phyloP scores from a whole-genome alignment of 805 yeast species.

The Blastobotrys americana region DNA sequence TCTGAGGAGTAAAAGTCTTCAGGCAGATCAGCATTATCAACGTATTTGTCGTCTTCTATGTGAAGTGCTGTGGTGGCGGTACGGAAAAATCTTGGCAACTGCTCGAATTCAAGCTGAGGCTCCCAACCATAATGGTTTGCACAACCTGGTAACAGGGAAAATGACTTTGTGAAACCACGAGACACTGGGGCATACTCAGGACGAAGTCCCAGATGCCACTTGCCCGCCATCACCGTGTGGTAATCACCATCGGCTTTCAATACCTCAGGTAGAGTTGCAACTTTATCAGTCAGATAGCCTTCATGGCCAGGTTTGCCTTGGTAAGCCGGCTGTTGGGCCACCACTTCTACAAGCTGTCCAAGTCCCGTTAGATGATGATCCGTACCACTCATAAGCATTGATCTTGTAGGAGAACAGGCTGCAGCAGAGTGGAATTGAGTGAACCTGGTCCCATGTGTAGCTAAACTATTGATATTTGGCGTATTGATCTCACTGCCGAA shows the following conservation, averaged over 20 bases:
- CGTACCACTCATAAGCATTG: constrained; percentile 54
- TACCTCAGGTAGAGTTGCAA: constrained; percentile 48
- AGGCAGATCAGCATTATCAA: constrained; percentile 32
- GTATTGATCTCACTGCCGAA: constrained; percentile 50
- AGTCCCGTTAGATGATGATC: constrained; percentile 56
- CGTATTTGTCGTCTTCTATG: constrained; percentile 34
- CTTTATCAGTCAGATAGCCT: constrained; percentile 45
- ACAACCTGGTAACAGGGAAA: constrained; percentile 47
- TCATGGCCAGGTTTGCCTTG: constrained; percentile 48
- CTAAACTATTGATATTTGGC: constrained; percentile 43
- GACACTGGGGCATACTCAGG: constrained; percentile 43
- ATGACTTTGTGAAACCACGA: constrained; percentile 46
- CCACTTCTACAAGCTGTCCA: constrained; percentile 51
- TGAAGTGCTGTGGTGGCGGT: constrained; percentile 28
- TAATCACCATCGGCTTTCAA: constrained; percentile 41
- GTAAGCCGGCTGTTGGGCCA: constrained; percentile 34
- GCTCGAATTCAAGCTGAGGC: constrained; percentile 19
- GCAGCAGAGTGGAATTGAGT: constrained; percentile 58
- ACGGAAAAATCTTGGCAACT: constrained; percentile 12
- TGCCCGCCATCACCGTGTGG: constrained; percentile 47
- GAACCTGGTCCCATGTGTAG: constrained; percentile 40
- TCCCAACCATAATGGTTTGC: constrained; percentile 49
- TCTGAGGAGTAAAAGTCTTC: constrained; percentile 43
- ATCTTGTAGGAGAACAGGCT: constrained; percentile 59
- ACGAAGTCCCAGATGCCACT: constrained; percentile 52